phyloP scores from a whole-genome alignment of 129 eudicot species.

The Flaveria brownii region DNA sequence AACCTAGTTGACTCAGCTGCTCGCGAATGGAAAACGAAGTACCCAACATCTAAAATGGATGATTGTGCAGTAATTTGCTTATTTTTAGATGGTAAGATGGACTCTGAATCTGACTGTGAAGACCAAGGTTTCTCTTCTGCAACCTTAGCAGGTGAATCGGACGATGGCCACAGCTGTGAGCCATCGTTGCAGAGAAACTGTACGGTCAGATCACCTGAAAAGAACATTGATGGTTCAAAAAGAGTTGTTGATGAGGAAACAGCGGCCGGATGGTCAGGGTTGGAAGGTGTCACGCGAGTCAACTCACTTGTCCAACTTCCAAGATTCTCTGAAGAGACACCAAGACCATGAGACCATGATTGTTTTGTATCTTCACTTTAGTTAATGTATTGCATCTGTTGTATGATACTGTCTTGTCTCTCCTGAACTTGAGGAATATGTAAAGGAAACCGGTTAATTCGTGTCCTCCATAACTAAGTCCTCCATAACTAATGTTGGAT shows the following conservation, averaged over 20 bases:
- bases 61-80: slow-evolving; percentile 95
- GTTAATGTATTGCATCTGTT: slow-evolving; percentile 10
- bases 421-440: slow-evolving; percentile 3
- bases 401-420: slow-evolving; percentile 24
- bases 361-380: slow-evolving; percentile 11
- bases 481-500: too few relatives aligned
- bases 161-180: slow-evolving; percentile 77
- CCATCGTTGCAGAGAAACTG: slow-evolving; percentile 69
- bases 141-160: slow-evolving; percentile 69
- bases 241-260: slow-evolving; percentile 40
- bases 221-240: slow-evolving; percentile 36
- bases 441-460: not conserved
- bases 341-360: slow-evolving; percentile 42
- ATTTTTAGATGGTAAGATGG: slow-evolving; percentile 82
- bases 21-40: slow-evolving; percentile 85
- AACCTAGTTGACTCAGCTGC: slow-evolving; percentile 84
- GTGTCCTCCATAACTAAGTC: too few relatives aligned
- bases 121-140: slow-evolving; percentile 80
- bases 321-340: slow-evolving; percentile 84
- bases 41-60: slow-evolving; percentile 94
- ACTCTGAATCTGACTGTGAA: slow-evolving; percentile 78
- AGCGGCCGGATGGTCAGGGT: slow-evolving; percentile 70
- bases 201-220: slow-evolving; percentile 76
- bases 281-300: slow-evolving; percentile 95
- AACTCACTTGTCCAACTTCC: slow-evolving; percentile 94